Percentiles rank a stretch among this genome's conserved stretches.
These are phyloP conservation scores for Cyberlindnera misumaiensis DNA, from an alignment of 805 yeast species.

Conservation along the genomic window DNA sequence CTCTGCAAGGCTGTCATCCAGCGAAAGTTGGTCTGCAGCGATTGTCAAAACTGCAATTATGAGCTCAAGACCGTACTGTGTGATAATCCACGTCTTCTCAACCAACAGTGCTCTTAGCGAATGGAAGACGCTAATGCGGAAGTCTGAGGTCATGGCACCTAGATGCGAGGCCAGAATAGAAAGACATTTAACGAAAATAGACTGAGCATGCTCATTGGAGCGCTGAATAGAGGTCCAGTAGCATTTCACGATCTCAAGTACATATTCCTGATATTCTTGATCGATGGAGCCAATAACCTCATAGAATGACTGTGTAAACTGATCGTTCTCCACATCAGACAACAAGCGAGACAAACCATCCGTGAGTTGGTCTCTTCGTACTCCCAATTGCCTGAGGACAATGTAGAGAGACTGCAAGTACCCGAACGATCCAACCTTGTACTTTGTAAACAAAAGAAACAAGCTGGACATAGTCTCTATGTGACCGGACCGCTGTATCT, in stretches of 20 bases:
- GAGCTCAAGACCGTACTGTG: slow-evolving; percentile 61
- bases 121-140: background rate
- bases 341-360: slow-evolving; percentile 20
- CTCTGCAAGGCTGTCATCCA: slow-evolving; percentile 2
- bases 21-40: slow-evolving; percentile 10
- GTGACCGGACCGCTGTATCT: slow-evolving; percentile 5
- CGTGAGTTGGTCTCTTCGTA: slow-evolving; percentile 9
- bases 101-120: slow-evolving; percentile 37
- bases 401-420: slow-evolving; percentile 30
- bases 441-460: slow-evolving; percentile 24
- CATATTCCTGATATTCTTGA: slow-evolving; percentile 10
- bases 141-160: background rate
- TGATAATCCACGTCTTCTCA: slow-evolving; percentile 48
- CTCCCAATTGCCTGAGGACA: slow-evolving; percentile 23
- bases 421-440: slow-evolving; percentile 18
- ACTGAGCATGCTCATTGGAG: slow-evolving; percentile 3
- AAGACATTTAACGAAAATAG: slow-evolving; percentile 12
- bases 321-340: slow-evolving; percentile 1
- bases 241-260: slow-evolving; percentile 18
- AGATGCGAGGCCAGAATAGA: slow-evolving; percentile 9
- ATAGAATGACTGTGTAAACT: slow-evolving; percentile 14
- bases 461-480: slow-evolving; percentile 19
- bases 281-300: slow-evolving; percentile 16
- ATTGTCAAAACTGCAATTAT: slow-evolving; percentile 35
- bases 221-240: slow-evolving; percentile 10